phyloP scores from a whole-genome alignment of 805 yeast genomes.

The Kluyveromyces siamensis region DNA sequence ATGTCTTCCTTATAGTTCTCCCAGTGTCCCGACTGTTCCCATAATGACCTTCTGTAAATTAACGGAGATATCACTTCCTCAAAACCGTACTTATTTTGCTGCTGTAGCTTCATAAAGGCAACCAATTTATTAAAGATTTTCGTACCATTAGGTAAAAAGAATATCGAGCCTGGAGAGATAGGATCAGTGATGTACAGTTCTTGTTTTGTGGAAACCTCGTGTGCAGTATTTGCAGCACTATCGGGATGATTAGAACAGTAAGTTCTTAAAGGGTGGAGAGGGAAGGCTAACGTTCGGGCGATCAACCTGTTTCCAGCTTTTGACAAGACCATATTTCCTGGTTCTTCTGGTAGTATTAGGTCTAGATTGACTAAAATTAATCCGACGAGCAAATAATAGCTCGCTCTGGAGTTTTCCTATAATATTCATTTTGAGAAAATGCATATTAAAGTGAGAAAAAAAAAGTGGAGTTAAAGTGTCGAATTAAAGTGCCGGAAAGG shows the following conservation, averaged over 20 bases:
- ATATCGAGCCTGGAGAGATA: conserved; percentile 82
- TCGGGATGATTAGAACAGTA: conserved; percentile 4
- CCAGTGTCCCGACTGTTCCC: conserved; percentile 97
- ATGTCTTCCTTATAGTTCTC: conserved; percentile 87
- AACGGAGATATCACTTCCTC: conserved; percentile 90
- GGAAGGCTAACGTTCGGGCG: neutral
- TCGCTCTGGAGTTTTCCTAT: neutral
- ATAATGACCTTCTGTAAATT: conserved; percentile 69
- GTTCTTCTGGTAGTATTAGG: neutral
- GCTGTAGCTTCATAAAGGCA: conserved; percentile 69
- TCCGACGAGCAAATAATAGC: too few species aligned
- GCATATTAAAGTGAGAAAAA: neutral
- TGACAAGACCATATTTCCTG: neutral
- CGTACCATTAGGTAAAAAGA: conserved; percentile 90
- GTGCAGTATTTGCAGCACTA: conserved; percentile 30
- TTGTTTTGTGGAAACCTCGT: conserved; percentile 46
- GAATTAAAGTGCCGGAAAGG: too few species aligned
- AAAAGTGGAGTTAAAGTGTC: neutral
- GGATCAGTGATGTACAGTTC: conserved; percentile 71
- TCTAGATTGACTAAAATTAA: too few species aligned
- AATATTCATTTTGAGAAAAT: neutral
- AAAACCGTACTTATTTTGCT: conserved; percentile 68
- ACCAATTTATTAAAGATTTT: conserved; percentile 72
- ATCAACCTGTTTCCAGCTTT: neutral
- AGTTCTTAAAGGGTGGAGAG: neutral